Percentiles rank a stretch among this genome's conserved stretches.
These are phyloP conservation scores for Penicillium herquei DNA, from an alignment of 495 filamentous ascomycete species.

Conservation along the genomic window DNA sequence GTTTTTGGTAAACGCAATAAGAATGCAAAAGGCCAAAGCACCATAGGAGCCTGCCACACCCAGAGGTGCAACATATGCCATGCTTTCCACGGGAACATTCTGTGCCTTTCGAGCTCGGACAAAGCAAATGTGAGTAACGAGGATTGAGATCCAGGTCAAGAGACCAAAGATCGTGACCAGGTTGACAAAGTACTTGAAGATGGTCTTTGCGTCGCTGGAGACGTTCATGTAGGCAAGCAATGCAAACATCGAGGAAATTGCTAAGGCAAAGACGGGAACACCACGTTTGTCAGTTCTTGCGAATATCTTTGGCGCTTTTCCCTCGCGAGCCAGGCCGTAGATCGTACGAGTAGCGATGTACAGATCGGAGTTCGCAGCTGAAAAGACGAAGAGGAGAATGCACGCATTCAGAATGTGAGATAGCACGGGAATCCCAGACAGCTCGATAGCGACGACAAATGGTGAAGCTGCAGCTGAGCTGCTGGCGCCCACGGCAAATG, in stretches of 20 bases:
- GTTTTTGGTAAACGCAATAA: constrained; percentile 77
- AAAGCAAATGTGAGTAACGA: constrained; percentile 81
- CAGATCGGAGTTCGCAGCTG: constrained; percentile 67
- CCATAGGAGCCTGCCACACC: constrained; percentile 64
- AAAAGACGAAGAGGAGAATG: constrained; percentile 78
- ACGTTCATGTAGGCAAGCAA: constrained; percentile 80
- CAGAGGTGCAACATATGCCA: constrained; percentile 74
- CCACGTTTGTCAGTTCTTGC: constrained; percentile 68
- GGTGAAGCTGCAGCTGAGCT: constrained; percentile 56
- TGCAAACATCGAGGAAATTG: constrained; percentile 57
- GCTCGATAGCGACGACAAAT: constrained; percentile 59
- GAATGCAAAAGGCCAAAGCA: constrained; percentile 64
- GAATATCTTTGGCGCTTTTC: constrained; percentile 72
- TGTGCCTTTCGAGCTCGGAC: constrained; percentile 72
- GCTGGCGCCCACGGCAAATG: constrained; percentile 47
- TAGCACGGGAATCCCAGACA: constrained; percentile 52
- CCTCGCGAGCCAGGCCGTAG: constrained; percentile 73
- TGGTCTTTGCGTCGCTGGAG: constrained; percentile 58
- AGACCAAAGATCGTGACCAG: constrained; percentile 78
- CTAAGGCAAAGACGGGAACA: constrained; percentile 71
- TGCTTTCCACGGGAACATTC: constrained; percentile 56
- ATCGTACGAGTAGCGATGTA: constrained; percentile 85
- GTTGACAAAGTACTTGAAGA: constrained; percentile 86
- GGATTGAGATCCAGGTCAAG: constrained; percentile 80
- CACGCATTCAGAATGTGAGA: constrained; percentile 61